phyloP scores from a whole-genome alignment of 345 rosid genomes.

The Streptanthus diversifolius region DNA sequence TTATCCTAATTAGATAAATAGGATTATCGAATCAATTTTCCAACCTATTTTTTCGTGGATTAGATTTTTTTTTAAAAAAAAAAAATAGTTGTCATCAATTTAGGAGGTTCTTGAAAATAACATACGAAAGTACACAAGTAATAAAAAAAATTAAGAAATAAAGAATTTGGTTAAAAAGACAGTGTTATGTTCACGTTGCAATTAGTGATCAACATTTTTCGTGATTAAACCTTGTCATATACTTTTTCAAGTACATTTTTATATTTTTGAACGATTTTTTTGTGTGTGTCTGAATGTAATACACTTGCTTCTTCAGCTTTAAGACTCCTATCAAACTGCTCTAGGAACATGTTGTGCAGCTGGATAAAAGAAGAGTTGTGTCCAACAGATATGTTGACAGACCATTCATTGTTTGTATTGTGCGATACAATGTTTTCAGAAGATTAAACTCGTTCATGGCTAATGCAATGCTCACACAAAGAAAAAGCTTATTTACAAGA shows the following conservation, averaged over 20 bases:
- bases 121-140: background rate
- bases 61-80: background rate
- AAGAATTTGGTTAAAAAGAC: background rate
- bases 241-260: too few relatives aligned
- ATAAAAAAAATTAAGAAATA: background rate
- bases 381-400: background rate
- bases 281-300: background rate
- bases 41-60: background rate
- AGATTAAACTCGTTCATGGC: background rate
- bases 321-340: background rate
- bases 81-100: too few relatives aligned
- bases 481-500: conserved; percentile 16
- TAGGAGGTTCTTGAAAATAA: background rate
- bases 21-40: background rate
- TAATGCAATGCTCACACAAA: background rate
- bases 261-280: background rate
- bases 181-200: too few relatives aligned
- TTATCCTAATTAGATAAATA: background rate
- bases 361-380: background rate
- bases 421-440: background rate
- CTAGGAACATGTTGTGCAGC: background rate
- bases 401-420: background rate
- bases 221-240: background rate
- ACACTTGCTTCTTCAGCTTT: background rate
- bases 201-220: background rate